Base-by-base conservation (phyloP, 768 basidiomycete genomes). In the Kwoniella pini region DNA sequence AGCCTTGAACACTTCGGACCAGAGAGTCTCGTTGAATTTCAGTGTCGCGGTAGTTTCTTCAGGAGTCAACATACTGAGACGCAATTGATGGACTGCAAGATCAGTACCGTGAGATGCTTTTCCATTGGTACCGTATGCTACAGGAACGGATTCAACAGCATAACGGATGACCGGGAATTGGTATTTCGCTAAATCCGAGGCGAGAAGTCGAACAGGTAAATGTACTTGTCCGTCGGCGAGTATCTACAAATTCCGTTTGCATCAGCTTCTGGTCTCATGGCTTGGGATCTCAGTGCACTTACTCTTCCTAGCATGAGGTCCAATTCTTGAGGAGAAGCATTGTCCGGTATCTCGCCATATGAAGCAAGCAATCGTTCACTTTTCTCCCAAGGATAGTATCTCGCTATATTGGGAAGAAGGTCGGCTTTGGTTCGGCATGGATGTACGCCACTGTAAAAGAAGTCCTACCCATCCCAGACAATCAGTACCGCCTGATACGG, bases 51-150 rank as follows among this genome's bases (percentile, higher is more conserved):
- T 69, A 7, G 80, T 72, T 64, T 89, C 83, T 3, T 81, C 67
- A 0, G 77, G 60, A 3, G 80, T 77, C 57, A 90, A 72, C n/a
- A 68, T 72, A 4, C 85, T 83, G 0, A 81, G 61, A 4, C 85
- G 81, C 15, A 89, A 78, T 1, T 85, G 82, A 85, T 88, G 90
- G 15, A 89, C 52, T 26, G 79, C 60, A 5, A 85, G 81, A 66
- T 90, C 89, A 7, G 84, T 83, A 4, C 80, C 87, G 66, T 90
- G 89, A 0, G 87, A 88, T 5, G 89, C 85, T 54, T 85, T 84
- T 0, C 86, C 87, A 68, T 82, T 76, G 1, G 82, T 80, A 7
- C 85, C 82, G 45, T 80, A 66, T 52, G 85, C 83, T 69, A 86
- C 84, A 0, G 88, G 87, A 0, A 85, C 84, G 86, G 87, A 89